phyloP scores from a whole-genome alignment of 164 flowering plant genomes.

The Aristolochia californica region DNA sequence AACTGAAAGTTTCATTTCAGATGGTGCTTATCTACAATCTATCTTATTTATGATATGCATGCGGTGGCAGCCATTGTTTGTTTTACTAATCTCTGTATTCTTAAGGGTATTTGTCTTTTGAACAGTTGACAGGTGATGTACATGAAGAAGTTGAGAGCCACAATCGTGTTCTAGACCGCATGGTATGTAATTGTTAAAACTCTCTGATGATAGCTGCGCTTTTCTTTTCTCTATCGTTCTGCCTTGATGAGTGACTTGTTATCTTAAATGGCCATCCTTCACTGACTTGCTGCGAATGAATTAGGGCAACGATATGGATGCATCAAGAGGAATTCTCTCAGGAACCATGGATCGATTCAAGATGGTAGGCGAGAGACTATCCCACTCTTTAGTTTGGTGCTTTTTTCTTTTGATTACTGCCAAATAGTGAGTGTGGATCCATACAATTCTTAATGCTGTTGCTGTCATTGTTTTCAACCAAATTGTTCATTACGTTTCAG shows the following conservation, averaged over 20 bases:
- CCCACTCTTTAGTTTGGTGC: background rate
- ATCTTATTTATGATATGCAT: too few species aligned
- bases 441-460: background rate
- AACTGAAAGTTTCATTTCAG: too few species aligned
- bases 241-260: too few species aligned
- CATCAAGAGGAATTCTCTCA: conserved; percentile 75
- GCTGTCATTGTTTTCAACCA: background rate
- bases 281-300: background rate
- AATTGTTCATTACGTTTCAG: conserved; percentile 16
- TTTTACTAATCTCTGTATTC: background rate
- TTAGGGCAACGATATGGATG: conserved; percentile 84
- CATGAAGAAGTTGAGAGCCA: conserved; percentile 83
- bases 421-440: background rate
- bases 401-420: background rate
- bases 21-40: too few species aligned
- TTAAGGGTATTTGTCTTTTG: background rate
- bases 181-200: conserved; percentile 47
- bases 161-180: conserved; percentile 66
- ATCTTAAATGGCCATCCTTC: too few species aligned
- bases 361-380: conserved; percentile 35
- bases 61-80: too few species aligned
- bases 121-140: conserved; percentile 82
- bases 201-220: too few species aligned
- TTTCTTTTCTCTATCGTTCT: too few species aligned
- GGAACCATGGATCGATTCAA: conserved; percentile 84